Evolutionary conservation across 2,329 filamentous ascomycete species (phyloP), one percentile per base, ranked within the genome.

Genomic region (Ceratocystis papillata): DNA sequence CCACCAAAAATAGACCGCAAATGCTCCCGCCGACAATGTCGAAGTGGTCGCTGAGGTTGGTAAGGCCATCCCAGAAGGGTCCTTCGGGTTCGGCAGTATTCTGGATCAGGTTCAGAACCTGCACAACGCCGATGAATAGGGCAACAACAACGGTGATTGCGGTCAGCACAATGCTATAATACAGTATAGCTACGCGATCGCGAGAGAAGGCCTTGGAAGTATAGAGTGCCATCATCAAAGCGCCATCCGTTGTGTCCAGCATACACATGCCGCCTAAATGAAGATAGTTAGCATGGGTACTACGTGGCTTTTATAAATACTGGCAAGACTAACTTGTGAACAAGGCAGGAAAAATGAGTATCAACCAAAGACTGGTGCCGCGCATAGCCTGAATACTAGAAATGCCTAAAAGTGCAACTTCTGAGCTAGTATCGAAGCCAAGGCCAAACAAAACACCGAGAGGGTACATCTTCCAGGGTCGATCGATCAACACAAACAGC

Each of bases 381-480:
- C 88, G 81, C 0, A 90, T 86, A 0, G 88, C 92, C 72, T 96
- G 88, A 1, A 99, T 85, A 37, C 88, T 91, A 0, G 90, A 88
- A 69, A 97, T 96, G 0, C 93, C 94, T 0, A 99, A 77, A 6
- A 99, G 81, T 0, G 94, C 93, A 72, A 97, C 89, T 74, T 99
- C 93, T 6, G 90, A 96, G 50, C 89, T 95, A 0, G 94, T 97
- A 73, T 97, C 94, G 73, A 99, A 97, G 0, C 93, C 94, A 0
- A 97, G 79, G 0, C 93, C 94, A 72, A 93, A 97, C 3, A 97
- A 78, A 0, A 97, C 81, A 0, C 93, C 93, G 0, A 96, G 78
- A 0, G 90, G 91, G 70, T 95, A 94, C 91, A 96, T 96, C 75
- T 97, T 97, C 93, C 93, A 97, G 0, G 89, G 88, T 4, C 83